Evolutionary conservation across 2,329 filamentous ascomycete species (phyloP), one percentile per base, ranked within the genome.

Genomic region (Emydomyces testavorans): DNA sequence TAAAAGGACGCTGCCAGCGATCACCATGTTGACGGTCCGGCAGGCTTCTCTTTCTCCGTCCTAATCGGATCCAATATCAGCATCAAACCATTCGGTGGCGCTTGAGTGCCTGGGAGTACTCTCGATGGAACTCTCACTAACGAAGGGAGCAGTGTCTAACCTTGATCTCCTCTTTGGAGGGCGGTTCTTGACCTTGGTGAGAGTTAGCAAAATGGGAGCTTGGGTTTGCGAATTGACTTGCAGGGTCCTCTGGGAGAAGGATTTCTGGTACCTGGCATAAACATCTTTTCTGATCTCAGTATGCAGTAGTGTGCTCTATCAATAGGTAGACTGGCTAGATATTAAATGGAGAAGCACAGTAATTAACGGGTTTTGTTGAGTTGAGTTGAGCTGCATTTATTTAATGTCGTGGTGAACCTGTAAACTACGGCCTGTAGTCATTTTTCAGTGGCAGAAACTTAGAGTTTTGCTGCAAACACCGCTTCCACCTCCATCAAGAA

Each of bases 1-100:
- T 42, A 82, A 71, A 23, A 79, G 62, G 43, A 76, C 61, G 55
- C 75, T 76, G 47, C 73, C 71, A 37, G 69, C 68, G 50, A 74
- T 60, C 42, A 75, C 75, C 60, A 70, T 69, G 60, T 74, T 72
- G 57, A 81, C 67, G 37, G 75, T 75, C 54, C 69, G 64, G 48
- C 61, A 62, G 21, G 78, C 77, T 57, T 74, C 67, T 36, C 70
- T 63, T 63, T 80, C 77, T 59, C 71, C 71, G 44, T 65, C 65
- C 68, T 71, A 41, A 15, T 34, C 24, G 23, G 21, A 16, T 20
- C 15, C 21, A 24, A 8, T 3, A 26, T 41, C 16, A 38, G 24
- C 31, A 36, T 35, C 37, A 11, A 24, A 15, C n/a, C n/a, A n/a
- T n/a, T n/a, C n/a, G n/a, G n/a, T n/a, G n/a, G n/a, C n/a, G n/a